Evolutionary conservation across 2,329 filamentous ascomycete genomes (phyloP), one percentile per base, ranked within the genome.

Genomic region (Penicillium olsonii): DNA sequence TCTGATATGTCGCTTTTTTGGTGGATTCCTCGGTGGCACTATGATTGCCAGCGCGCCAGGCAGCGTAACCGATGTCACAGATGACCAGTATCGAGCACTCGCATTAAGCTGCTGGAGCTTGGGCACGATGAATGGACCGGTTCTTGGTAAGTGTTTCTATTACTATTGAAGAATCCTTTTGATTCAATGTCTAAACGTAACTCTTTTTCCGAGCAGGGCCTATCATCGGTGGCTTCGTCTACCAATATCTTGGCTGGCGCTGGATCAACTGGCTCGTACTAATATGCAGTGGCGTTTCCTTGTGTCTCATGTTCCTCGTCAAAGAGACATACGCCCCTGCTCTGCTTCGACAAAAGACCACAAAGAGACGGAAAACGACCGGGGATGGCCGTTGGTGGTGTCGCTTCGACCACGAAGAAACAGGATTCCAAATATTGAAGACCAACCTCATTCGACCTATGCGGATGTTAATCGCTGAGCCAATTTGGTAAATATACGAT

Each of bases 241-340:
- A 51, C 22, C 51, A 62, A 29, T 59, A 61, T 53, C 74, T 91
- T 3, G 88, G 88, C 2, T 95, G 90, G 90, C 74, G 88, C 24
- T 94, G 88, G 87, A 84, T 84, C 14, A 87, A 87, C 62, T 94
- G 87, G 86, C 75, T 91, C 7, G 80, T 87, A 10, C 69, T 90
- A 57, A 90, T 92, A 46, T 77, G 87, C 5, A 79, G 81, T 0
- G 87, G 81, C 0, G 75, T 77, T 0, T 82, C 80, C 0, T 80
- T 83, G 46, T 48, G 79, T n/a, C 69, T 83, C 53, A 79, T 88
- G 58, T 63, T 75, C 3, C 75, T 78, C 0, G 75, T 85, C 19
- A 79, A 79, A 53, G 88, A 92, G 70, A 90, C 88, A 0, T 92
- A 92, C 57, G 80, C 82, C 1, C 87, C 87, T 1, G 76, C 76